Evolutionary conservation across 306 rosid genomes (phyloP).

Genomic region (Cucumis cinereus): DNA sequence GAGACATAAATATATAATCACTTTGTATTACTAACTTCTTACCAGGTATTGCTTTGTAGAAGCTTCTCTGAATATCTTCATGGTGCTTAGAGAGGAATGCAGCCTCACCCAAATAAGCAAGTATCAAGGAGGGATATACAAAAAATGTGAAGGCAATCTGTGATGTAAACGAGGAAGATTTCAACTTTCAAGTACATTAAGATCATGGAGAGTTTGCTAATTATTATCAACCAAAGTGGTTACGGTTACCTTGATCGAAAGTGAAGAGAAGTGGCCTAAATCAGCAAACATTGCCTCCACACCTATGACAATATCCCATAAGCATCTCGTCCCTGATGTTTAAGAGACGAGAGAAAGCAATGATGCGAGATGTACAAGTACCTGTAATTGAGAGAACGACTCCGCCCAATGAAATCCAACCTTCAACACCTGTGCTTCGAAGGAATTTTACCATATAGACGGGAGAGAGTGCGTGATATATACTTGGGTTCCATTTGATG

Average conservation of each 20-base stretch:
- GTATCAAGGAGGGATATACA: constrained; percentile 54
- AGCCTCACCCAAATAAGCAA: constrained; percentile 77
- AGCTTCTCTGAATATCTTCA: constrained; percentile 58
- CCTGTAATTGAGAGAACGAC: constrained; percentile 65
- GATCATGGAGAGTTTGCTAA: background rate
- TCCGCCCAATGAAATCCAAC: constrained; percentile 60
- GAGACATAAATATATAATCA: background rate
- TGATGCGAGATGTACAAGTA: constrained; percentile 12
- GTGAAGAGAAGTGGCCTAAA: constrained; percentile 73
- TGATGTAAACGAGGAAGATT: constrained; percentile 11
- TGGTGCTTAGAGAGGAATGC: constrained; percentile 66
- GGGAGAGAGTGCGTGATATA: constrained; percentile 51
- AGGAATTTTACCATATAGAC: constrained; percentile 49
- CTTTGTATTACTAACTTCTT: constrained; percentile 17
- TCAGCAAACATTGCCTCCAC: constrained; percentile 86
- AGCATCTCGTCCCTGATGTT: constrained; percentile 12
- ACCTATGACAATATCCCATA: constrained; percentile 38
- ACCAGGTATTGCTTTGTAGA: constrained; percentile 64
- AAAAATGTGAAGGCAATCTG: constrained; percentile 68
- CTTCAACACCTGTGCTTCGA: constrained; percentile 34
- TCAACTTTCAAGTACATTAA: background rate
- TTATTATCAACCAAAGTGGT: background rate
- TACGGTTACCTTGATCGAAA: constrained; percentile 60
- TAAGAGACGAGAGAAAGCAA: constrained; percentile 12
- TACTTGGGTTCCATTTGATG: constrained; percentile 43